phyloP scores from a whole-genome alignment of 2,329 filamentous ascomycete species.

The Neophaeococcomyces aloes region DNA sequence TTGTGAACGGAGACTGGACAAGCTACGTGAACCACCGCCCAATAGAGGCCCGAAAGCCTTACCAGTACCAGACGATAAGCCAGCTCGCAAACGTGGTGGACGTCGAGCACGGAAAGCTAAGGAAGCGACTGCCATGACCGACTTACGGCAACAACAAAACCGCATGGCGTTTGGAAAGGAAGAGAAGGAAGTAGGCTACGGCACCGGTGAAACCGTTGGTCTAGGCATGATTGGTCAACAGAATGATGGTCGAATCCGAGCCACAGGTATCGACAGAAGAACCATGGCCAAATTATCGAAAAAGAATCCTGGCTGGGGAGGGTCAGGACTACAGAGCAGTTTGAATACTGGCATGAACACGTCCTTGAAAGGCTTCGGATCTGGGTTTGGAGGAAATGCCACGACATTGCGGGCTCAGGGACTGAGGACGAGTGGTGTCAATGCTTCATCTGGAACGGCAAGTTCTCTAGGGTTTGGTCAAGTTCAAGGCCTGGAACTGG shows the following conservation, averaged over 20 bases:
- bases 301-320: conserved; percentile 93
- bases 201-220: conserved; percentile 74
- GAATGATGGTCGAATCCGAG: conserved; percentile 80
- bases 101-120: conserved; percentile 85
- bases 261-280: conserved; percentile 79
- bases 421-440: conserved; percentile 71
- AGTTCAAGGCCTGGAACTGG: conserved; percentile 85
- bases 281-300: conserved; percentile 88
- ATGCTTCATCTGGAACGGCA: conserved; percentile 60
- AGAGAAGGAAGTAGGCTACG: conserved; percentile 86
- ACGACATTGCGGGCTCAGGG: conserved; percentile 67
- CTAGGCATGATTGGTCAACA: conserved; percentile 90
- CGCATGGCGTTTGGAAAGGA: conserved; percentile 92
- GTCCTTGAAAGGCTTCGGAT: conserved; percentile 66
- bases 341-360: conserved; percentile 55
- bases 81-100: conserved; percentile 81
- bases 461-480: conserved; percentile 88
- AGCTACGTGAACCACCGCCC: conserved; percentile 79
- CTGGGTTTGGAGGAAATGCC: conserved; percentile 44
- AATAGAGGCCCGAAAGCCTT: conserved; percentile 81
- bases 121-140: conserved; percentile 93
- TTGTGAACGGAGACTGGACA: conserved; percentile 78
- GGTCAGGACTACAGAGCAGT: conserved; percentile 40
- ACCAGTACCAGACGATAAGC: conserved; percentile 90
- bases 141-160: conserved; percentile 91